These are phyloP conservation scores for Pisolithus orientalis DNA, from an alignment of 768 basidiomycete genomes.

Conservation along the genomic window DNA sequence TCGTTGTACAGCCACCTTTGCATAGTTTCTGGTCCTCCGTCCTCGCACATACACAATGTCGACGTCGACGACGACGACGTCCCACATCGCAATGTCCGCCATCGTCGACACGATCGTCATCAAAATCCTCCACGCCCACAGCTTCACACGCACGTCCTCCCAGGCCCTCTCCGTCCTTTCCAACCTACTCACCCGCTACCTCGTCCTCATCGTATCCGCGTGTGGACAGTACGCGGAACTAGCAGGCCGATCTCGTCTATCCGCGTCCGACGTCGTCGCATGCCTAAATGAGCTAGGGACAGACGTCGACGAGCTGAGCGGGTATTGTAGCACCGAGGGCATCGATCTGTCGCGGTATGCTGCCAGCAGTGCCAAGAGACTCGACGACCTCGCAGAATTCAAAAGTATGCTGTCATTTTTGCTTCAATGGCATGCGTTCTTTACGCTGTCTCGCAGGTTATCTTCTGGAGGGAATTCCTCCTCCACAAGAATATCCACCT, in stretches of 20 bases:
- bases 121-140: constrained; percentile 70
- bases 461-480: constrained; percentile 51
- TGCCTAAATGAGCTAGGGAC: constrained; percentile 76
- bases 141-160: constrained; percentile 69
- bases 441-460: constrained; percentile 39
- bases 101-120: constrained; percentile 62
- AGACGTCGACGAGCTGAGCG: constrained; percentile 58
- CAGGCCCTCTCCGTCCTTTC: constrained; percentile 67
- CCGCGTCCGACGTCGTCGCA: constrained; percentile 51
- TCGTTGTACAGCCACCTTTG: background rate
- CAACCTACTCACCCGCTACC: constrained; percentile 71
- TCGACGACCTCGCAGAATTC: constrained; percentile 70
- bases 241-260: constrained; percentile 57
- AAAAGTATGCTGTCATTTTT: constrained; percentile 44
- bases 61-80: constrained; percentile 12
- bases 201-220: constrained; percentile 56
- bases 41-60: background rate
- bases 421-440: background rate
- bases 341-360: constrained; percentile 65
- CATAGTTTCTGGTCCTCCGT: background rate
- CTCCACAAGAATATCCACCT: constrained; percentile 39
- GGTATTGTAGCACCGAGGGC: constrained; percentile 62
- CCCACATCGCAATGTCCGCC: constrained; percentile 45
- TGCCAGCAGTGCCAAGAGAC: constrained; percentile 52
- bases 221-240: constrained; percentile 72